Percentiles rank a stretch among this genome's conserved stretches.
Conservation (phyloP, 768 basidiomycete genomes). For the Tubosaeta brunneosetosa region DNA sequence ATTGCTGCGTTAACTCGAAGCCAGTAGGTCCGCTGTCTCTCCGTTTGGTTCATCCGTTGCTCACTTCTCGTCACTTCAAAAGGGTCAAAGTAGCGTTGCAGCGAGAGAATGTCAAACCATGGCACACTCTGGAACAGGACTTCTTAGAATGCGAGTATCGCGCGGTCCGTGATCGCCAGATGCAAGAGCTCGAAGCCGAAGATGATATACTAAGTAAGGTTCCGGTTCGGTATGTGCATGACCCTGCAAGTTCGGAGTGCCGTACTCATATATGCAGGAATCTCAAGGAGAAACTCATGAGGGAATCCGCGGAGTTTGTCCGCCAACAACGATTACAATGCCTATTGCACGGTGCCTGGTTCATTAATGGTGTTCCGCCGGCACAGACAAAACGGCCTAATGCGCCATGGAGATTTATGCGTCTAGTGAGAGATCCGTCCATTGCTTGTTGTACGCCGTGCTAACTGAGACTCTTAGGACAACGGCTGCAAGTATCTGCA, state of each 20-base stretch:
- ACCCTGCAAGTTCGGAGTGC: not conserved
- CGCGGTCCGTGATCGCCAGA: slow-evolving; percentile 80
- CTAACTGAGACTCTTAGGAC: slow-evolving; percentile 46
- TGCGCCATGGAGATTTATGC: slow-evolving; percentile 81
- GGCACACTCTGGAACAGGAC: slow-evolving; percentile 81
- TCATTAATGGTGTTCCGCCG: slow-evolving; percentile 70
- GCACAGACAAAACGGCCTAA: slow-evolving; percentile 49
- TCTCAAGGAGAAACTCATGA: slow-evolving; percentile 78
- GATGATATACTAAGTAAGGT: slow-evolving; percentile 84
- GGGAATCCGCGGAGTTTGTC: slow-evolving; percentile 88
- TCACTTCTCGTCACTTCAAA: slow-evolving; percentile 5
- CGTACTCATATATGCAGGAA: slow-evolving; percentile 47
- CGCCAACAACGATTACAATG: slow-evolving; percentile 86
- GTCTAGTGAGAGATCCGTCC: slow-evolving; percentile 51
- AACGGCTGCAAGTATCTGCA: slow-evolving; percentile 76
- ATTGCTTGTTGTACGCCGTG: not conserved
- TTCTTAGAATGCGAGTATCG: slow-evolving; percentile 82
- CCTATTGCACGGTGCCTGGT: slow-evolving; percentile 87
- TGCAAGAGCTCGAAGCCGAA: slow-evolving; percentile 85
- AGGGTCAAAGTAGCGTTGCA: slow-evolving; percentile 77
- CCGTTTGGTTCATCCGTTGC: not conserved
- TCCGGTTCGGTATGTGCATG: slow-evolving; percentile 65
- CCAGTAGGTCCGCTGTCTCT: slow-evolving; percentile 54
- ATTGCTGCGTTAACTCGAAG: slow-evolving; percentile 74
- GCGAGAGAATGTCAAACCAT: slow-evolving; percentile 66